Conservation (phyloP, 2,329 filamentous ascomycete species). For the Calonectria naviculata region DNA sequence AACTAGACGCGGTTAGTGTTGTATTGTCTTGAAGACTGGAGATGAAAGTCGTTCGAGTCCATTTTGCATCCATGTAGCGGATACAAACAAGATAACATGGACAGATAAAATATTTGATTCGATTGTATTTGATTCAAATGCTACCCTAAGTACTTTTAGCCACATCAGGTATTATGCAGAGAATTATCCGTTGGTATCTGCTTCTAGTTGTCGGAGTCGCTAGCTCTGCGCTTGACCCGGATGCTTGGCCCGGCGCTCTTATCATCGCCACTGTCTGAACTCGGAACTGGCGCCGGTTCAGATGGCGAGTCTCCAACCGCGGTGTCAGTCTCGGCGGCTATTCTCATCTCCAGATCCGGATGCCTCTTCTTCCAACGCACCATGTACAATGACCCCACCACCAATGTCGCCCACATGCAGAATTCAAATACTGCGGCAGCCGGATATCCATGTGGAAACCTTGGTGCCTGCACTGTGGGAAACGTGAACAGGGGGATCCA, state of each 20-base stretch:
- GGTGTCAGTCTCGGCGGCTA: not conserved
- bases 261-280: not conserved
- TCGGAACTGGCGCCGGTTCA: not conserved
- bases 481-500: constrained; percentile 44
- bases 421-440: constrained; percentile 39
- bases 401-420: constrained; percentile 40
- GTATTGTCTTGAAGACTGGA: too few relatives aligned
- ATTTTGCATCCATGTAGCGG: too few relatives aligned
- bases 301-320: not conserved
- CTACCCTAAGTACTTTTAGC: not conserved
- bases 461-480: constrained; percentile 40
- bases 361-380: constrained; percentile 37
- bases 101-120: too few relatives aligned
- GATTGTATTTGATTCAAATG: too few relatives aligned
- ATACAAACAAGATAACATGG: too few relatives aligned
- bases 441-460: constrained; percentile 41
- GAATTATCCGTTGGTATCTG: not conserved
- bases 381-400: constrained; percentile 42
- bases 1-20: too few relatives aligned
- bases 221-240: not conserved
- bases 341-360: constrained; percentile 33
- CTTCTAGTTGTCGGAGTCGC: not conserved
- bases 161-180: not conserved
- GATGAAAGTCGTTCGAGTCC: too few relatives aligned
- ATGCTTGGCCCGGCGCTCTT: not conserved